A percentile compares a stretch with the other conserved stretches of the same genome.
Evolutionary conservation across 2,329 filamentous ascomycete species (phyloP).

Genomic region (Exophiala sp.): DNA sequence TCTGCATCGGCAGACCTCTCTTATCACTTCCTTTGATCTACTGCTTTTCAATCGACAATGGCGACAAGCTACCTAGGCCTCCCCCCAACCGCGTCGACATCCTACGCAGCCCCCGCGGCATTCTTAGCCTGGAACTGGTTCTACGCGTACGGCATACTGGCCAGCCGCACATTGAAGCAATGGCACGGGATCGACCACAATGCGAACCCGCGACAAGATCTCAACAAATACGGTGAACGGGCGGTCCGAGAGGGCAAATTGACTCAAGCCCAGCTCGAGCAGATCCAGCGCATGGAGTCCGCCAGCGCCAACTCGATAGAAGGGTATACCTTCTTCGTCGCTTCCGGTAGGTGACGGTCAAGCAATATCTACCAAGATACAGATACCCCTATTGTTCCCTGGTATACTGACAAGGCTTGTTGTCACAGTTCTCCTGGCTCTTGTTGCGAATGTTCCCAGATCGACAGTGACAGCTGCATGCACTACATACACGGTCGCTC

Average conservation of each 20-base stretch:
- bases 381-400: too few relatives aligned
- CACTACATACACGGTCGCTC: constrained; percentile 39
- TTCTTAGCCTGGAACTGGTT: constrained; percentile 28
- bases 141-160: constrained; percentile 42
- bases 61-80: constrained; percentile 3
- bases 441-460: constrained; percentile 36
- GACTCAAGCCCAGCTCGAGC: constrained; percentile 39
- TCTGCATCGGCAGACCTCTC: too few relatives aligned
- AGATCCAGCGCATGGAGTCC: constrained; percentile 41
- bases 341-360: constrained; percentile 23
- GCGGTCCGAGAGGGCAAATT: constrained; percentile 43
- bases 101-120: constrained; percentile 10
- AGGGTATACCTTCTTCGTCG: constrained; percentile 33
- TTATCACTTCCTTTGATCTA: too few relatives aligned
- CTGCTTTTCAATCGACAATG: background rate
- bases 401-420: constrained; percentile 8
- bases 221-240: constrained; percentile 42
- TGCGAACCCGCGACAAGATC: constrained; percentile 43
- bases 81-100: background rate
- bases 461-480: constrained; percentile 37
- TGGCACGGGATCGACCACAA: constrained; percentile 45
- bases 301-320: constrained; percentile 47
- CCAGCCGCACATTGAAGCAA: constrained; percentile 42
- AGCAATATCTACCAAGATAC: too few relatives aligned
- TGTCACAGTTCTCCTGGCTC: constrained; percentile 36